Conservation (phyloP, 495 filamentous ascomycete genomes). For the Acidomyces sp. region DNA sequence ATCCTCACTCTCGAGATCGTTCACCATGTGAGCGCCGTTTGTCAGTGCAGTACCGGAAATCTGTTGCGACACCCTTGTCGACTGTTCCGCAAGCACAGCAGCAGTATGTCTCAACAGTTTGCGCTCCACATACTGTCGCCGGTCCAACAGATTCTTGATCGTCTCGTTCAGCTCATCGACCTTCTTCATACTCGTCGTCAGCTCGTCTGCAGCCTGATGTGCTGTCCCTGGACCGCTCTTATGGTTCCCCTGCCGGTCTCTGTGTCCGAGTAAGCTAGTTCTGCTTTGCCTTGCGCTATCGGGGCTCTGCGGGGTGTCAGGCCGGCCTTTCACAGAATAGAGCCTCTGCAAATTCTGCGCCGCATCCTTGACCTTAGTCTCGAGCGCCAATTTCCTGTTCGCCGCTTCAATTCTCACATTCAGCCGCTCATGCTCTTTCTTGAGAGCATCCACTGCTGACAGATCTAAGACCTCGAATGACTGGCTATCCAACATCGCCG, state of each 20-base stretch:
- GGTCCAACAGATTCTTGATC: constrained; percentile 61
- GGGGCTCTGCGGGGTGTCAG: constrained; percentile 25
- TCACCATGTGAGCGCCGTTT: constrained; percentile 1
- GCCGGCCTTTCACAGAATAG: constrained; percentile 38
- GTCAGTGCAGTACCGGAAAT: constrained; percentile 1
- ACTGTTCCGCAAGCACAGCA: constrained; percentile 41
- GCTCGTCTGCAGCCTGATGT: constrained; percentile 59
- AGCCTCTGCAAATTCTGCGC: constrained; percentile 71
- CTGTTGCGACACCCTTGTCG: neutral
- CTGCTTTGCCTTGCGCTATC: constrained; percentile 27
- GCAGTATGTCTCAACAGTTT: constrained; percentile 80
- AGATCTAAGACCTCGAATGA: constrained; percentile 73
- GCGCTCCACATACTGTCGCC: constrained; percentile 55
- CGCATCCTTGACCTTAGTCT: constrained; percentile 87
- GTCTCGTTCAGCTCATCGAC: constrained; percentile 76
- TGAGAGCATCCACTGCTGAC: constrained; percentile 80
- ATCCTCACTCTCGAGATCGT: constrained; percentile 35
- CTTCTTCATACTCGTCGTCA: constrained; percentile 57
- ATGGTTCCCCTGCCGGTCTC: constrained; percentile 22
- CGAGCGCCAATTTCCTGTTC: constrained; percentile 70
- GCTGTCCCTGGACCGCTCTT: constrained; percentile 41
- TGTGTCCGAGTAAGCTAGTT: constrained; percentile 20
- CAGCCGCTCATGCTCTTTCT: constrained; percentile 64
- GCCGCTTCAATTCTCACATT: constrained; percentile 63
- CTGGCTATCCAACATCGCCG: constrained; percentile 74